Conservation (phyloP, 495 filamentous ascomycete genomes). For the Echria macrotheca region DNA sequence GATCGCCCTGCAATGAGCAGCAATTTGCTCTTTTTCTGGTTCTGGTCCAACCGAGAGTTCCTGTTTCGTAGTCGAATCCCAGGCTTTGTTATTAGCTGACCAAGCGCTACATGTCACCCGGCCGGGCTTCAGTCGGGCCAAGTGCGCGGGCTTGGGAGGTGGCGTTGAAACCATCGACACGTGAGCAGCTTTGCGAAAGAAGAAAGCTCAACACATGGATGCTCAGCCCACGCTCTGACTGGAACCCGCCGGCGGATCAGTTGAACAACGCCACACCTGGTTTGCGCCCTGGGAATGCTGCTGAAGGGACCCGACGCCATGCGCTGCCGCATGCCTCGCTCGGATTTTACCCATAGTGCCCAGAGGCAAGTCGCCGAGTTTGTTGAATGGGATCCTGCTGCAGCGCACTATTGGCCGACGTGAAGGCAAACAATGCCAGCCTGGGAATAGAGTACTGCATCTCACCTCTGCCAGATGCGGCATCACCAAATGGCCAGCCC, state of each 20-base stretch:
- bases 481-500: background rate
- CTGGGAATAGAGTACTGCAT: too few relatives aligned
- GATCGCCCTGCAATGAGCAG: background rate
- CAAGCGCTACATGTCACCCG: too few relatives aligned
- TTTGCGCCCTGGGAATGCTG: background rate
- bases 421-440: too few relatives aligned
- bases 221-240: background rate
- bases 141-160: background rate
- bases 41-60: background rate
- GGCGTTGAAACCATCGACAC: conserved; percentile 1
- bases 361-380: conserved; percentile 3
- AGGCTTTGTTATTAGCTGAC: too few relatives aligned
- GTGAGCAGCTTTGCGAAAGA: conserved; percentile 7
- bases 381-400: background rate
- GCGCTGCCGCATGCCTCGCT: background rate
- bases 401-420: too few relatives aligned
- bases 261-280: conserved; percentile 7
- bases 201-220: background rate
- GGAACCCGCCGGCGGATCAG: background rate
- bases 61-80: background rate
- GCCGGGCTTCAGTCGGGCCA: too few relatives aligned
- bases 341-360: conserved; percentile 12
- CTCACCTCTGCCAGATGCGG: conserved; percentile 5
- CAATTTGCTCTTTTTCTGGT: background rate
- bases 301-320: background rate